Base-by-base conservation (phyloP, 345 rosid species). In the Boechera retrofracta region DNA sequence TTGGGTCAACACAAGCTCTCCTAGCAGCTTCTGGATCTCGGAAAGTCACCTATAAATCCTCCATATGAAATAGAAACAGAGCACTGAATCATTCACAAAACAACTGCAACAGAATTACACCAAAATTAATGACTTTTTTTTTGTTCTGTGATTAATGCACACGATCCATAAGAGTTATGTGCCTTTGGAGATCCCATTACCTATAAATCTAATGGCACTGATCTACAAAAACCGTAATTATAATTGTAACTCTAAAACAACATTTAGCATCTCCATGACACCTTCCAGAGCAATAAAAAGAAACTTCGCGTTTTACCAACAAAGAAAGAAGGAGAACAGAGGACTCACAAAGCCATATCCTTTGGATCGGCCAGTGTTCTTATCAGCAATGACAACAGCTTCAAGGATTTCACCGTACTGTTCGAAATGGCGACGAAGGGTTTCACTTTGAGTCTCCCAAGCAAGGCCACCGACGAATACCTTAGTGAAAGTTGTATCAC, bases 341-440 rank as follows among this genome's bases (percentile, higher is more conserved):
- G 52, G 74, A 89, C 99, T 91, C 89, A 95, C 99, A 83, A 95
- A 95, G 52, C 99, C 99, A 48, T 95, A 95, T 76, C 99, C 99
- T 85, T 89, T 95, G 82, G 99, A 95, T 72, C 99, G 92, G 67
- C 91, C 96, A 29, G 94, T 89, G 79, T 89, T 91, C 86, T 95
- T 95, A 75, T 95, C 99, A 32, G 91, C 75, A 82, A 95, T 91
- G 45, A 95, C 99, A 39, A 91, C 94, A 35, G 98, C 99, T 80
- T 95, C 99, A 5, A 89, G 85, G 82, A 95, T 93, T 15, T 92
- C 97, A 26, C 99, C 99, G 21, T 79, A 92, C 79, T 83, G 96
- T 72, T 92, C 92, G 47, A 95, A 95, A 81, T 90, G 82, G 8
- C 88, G 91, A 58, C 88, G 85, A 89, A 95, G 83, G 49, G 96